A percentile compares a stretch with the other conserved stretches of the same genome.
phyloP scores from a whole-genome alignment of 2,329 filamentous ascomycete species.

The Phoma herbarum region DNA sequence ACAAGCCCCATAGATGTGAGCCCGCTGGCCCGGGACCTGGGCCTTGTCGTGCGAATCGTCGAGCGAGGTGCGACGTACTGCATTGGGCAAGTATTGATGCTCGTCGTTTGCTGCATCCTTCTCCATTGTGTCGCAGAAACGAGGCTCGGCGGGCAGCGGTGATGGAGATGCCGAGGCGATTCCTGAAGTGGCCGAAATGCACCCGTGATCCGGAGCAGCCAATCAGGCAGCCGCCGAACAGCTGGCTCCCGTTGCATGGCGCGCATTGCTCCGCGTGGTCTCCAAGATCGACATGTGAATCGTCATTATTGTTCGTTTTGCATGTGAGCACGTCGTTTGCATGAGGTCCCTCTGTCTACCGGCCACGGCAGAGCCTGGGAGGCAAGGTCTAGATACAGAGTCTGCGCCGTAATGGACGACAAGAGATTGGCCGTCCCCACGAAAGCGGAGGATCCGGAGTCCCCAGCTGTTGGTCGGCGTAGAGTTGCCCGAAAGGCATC shows the following conservation, averaged over 20 bases:
- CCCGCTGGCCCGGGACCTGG: conserved; percentile 8
- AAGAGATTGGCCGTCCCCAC: conserved; percentile 14
- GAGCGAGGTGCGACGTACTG: conserved; percentile 6
- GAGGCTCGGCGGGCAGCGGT: neutral
- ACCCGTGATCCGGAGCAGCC: conserved; percentile 12
- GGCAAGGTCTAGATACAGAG: neutral
- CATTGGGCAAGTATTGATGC: conserved; percentile 4
- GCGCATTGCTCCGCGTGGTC: conserved; percentile 26
- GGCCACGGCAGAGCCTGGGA: neutral
- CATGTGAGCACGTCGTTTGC: conserved; percentile 16
- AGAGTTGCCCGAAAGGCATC: conserved; percentile 13
- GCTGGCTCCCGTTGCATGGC: conserved; percentile 26
- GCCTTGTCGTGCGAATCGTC: neutral
- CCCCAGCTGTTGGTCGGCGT: conserved; percentile 15
- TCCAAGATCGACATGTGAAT: conserved; percentile 29
- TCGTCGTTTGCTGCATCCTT: neutral
- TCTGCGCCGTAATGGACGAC: neutral
- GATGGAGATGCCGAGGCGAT: conserved; percentile 13
- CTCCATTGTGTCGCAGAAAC: neutral
- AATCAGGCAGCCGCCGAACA: conserved; percentile 20
- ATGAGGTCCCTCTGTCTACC: neutral
- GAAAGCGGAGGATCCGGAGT: conserved; percentile 18
- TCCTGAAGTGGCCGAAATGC: neutral
- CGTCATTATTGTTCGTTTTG: conserved; percentile 14
- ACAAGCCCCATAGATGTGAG: neutral